A percentile compares a stretch with the other conserved stretches of the same genome.
phyloP scores from a whole-genome alignment of 768 basidiomycete genomes.

The Filobasidium floriforme region DNA sequence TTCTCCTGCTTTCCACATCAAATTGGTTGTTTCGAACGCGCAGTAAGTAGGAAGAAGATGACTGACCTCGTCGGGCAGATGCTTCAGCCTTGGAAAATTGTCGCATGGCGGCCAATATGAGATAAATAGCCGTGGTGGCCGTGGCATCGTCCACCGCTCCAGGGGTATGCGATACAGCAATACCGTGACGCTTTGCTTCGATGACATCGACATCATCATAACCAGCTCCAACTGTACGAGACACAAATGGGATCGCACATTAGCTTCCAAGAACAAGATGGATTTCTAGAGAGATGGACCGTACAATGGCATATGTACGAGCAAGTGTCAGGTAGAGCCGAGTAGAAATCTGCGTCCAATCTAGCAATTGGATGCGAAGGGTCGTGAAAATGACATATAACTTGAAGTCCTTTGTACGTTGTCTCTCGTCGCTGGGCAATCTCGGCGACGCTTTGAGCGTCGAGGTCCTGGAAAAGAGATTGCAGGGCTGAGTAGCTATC shows the following conservation, averaged over 20 bases:
- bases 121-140: constrained; percentile 48
- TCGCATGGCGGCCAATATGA: constrained; percentile 33
- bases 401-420: constrained; percentile 15
- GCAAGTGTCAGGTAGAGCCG: constrained; percentile 14
- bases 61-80: constrained; percentile 40
- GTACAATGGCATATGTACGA: constrained; percentile 19
- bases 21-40: too few relatives aligned
- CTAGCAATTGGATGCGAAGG: constrained; percentile 10
- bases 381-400: constrained; percentile 21
- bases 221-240: constrained; percentile 58
- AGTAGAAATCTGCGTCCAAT: constrained; percentile 19
- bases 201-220: constrained; percentile 79
- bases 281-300: not conserved
- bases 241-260: not conserved
- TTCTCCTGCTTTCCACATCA: too few relatives aligned
- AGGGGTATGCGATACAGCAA: constrained; percentile 75
- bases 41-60: not conserved
- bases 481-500: not conserved
- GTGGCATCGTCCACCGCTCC: constrained; percentile 88
- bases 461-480: not conserved
- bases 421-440: constrained; percentile 13
- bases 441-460: constrained; percentile 9
- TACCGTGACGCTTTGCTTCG: constrained; percentile 64
- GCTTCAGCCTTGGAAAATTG: constrained; percentile 29
- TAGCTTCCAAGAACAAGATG: too few relatives aligned